A percentile compares a stretch with the other conserved stretches of the same genome.
Conservation (phyloP, 805 yeast species). For the Candida insectalens region DNA sequence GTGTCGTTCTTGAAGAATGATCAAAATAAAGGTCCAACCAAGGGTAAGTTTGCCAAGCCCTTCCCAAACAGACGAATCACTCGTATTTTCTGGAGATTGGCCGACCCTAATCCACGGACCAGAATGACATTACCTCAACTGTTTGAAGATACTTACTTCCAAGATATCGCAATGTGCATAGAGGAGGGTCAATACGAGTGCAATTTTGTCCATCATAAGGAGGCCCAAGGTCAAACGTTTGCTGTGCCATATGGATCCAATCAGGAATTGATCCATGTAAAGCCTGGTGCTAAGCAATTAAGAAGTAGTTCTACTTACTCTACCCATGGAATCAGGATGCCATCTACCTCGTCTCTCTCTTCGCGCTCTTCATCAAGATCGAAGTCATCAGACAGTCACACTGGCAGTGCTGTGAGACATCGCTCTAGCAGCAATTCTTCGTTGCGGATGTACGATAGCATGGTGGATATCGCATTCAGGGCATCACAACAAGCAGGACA, state of each 20-base stretch:
- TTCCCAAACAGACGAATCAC: slow-evolving; percentile 12
- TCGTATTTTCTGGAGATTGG: slow-evolving; percentile 49
- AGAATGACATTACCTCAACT: slow-evolving; percentile 47
- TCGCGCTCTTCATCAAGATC: too few relatives aligned
- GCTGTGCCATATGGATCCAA: slow-evolving; percentile 3
- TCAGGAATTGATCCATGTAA: slow-evolving; percentile 5
- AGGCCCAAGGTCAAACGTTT: slow-evolving; percentile 4
- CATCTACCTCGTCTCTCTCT: too few relatives aligned
- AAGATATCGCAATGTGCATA: slow-evolving; percentile 46
- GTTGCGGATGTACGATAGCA: too few relatives aligned
- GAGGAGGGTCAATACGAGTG: slow-evolving; percentile 29
- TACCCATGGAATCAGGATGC: too few relatives aligned
- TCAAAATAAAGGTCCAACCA: slow-evolving; percentile 40
- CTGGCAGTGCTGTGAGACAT: too few relatives aligned
- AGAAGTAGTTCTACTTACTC: too few relatives aligned
- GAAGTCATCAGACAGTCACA: too few relatives aligned
- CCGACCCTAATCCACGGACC: slow-evolving; percentile 48
- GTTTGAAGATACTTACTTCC: slow-evolving; percentile 58
- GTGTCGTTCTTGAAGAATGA: slow-evolving; percentile 40
- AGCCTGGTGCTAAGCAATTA: too few relatives aligned
- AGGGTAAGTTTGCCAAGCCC: slow-evolving; percentile 22
- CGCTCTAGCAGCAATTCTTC: too few relatives aligned
- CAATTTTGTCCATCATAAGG: slow-evolving; percentile 13
- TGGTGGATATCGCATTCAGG: too few relatives aligned
- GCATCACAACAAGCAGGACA: too few relatives aligned